Base-by-base conservation (phyloP, 1,284 basidiomycete species). In the Trichosporon ovoides region DNA sequence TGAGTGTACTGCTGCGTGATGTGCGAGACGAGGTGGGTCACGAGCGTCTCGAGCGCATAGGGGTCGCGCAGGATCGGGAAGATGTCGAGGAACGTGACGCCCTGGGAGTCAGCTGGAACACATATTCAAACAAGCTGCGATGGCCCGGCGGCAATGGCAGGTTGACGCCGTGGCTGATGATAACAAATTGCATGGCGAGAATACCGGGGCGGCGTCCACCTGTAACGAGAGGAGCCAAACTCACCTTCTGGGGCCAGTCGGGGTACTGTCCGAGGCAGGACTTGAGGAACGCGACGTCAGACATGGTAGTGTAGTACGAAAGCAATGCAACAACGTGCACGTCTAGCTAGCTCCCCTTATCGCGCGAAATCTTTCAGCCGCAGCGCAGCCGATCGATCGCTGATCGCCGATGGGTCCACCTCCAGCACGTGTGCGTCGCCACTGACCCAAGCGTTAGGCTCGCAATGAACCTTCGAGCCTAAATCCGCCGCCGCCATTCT, bases 11-110 rank as follows among this genome's bases (percentile, higher is more conserved):
- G 12, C 33, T 88, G 90, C 56, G 87, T 88, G 70, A 98, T 80
- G 74, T 91, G 95, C 76, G 91, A 83, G 58, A 91, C 74, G 59
- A 98, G 82, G 77, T 97, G 88, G 28, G 93, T 93, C 72, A 98
- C 87, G 55, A 98, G 84, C 1, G 87, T 86, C 79, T 96, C 93
- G 72, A 94, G 90, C 3, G 86, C 86, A 59, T 88, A 68, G 10
- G 93, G 92, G 71, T 91, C 81, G 19, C 87, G 84, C 28, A 96
- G 83, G 71, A 96, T 83, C 13, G 93, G 93, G 69, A 96, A 92
- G 69, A 96, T 89, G 77, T 97, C 92, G 60, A 92, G 79, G 70
- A 78, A 77, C 55, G 70, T 75, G 60, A 77, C 72, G 52, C 76
- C 76, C 74, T 76, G 56, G 22, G 33, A n/a, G 35, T 46, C 52